Conservation (phyloP, 495 filamentous ascomycete genomes). For the Trichoderma asperelloides region DNA sequence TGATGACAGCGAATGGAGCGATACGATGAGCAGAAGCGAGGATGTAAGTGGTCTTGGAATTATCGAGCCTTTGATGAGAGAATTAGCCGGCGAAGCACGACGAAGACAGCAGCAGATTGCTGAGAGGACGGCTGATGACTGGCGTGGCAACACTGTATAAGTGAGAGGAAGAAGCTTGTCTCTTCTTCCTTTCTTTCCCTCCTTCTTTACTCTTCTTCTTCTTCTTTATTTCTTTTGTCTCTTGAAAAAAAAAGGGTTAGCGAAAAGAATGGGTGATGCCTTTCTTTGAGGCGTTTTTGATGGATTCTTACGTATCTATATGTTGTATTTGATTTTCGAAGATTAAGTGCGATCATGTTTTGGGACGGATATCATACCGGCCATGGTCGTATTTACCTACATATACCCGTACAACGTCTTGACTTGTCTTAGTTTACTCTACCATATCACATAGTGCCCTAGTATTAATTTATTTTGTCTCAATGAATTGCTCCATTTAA, state of each 20-base stretch:
- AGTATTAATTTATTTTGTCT: too few species aligned
- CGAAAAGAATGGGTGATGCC: background rate
- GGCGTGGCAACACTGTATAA: background rate
- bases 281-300: background rate
- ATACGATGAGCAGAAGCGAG: constrained; percentile 1
- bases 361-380: background rate
- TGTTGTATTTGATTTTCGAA: background rate
- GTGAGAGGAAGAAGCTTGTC: background rate
- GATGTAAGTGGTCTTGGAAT: constrained; percentile 16
- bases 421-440: background rate
- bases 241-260: background rate
- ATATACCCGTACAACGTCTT: constrained; percentile 1
- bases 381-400: background rate
- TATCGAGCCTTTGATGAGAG: constrained; percentile 16
- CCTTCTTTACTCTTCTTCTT: background rate
- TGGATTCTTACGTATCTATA: background rate
- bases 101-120: constrained; percentile 8
- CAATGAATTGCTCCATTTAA: too few species aligned
- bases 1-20: background rate
- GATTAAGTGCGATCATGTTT: background rate
- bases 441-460: too few species aligned
- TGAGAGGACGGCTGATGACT: background rate
- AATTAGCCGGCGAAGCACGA: constrained; percentile 6
- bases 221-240: background rate
- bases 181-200: background rate